Percentiles rank a stretch among this genome's conserved stretches.
Evolutionary conservation across 768 basidiomycete genomes (phyloP).

Genomic region (Mycena maculata): DNA sequence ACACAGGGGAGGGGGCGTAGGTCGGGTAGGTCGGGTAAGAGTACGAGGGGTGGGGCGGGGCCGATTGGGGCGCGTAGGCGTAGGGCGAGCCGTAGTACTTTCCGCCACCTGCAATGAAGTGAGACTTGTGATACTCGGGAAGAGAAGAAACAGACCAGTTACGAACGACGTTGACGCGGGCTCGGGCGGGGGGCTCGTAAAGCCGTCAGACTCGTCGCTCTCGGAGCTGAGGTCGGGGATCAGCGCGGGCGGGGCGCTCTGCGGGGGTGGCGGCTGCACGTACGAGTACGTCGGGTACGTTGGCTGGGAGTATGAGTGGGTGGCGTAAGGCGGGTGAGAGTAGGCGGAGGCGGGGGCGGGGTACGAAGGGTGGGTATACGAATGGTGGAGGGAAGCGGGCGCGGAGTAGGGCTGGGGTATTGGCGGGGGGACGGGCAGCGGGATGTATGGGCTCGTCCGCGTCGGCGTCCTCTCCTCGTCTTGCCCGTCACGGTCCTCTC

Average conservation of each 20-base stretch:
- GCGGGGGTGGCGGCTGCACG: conserved; percentile 13
- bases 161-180: conserved; percentile 2
- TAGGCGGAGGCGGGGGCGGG: neutral
- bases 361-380: neutral
- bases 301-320: neutral
- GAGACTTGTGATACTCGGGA: neutral
- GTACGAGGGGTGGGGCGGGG: neutral
- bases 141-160: neutral
- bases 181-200: conserved; percentile 51
- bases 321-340: neutral
- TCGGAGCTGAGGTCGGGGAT: conserved; percentile 72
- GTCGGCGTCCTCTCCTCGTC: conserved; percentile 44
- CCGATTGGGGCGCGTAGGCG: no score
- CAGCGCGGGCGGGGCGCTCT: conserved; percentile 63
- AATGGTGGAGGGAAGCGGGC: neutral
- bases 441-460: conserved; percentile 36
- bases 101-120: neutral
- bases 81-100: neutral
- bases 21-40: conserved; percentile 11
- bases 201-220: conserved; percentile 74
- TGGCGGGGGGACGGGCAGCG: conserved; percentile 38
- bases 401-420: conserved; percentile 18
- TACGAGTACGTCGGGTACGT: neutral
- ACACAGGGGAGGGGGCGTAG: neutral
- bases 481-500: conserved; percentile 34